These are phyloP conservation scores for Xylaria polymorpha DNA, from an alignment of 2,329 filamentous ascomycete genomes.

Conservation along the genomic window DNA sequence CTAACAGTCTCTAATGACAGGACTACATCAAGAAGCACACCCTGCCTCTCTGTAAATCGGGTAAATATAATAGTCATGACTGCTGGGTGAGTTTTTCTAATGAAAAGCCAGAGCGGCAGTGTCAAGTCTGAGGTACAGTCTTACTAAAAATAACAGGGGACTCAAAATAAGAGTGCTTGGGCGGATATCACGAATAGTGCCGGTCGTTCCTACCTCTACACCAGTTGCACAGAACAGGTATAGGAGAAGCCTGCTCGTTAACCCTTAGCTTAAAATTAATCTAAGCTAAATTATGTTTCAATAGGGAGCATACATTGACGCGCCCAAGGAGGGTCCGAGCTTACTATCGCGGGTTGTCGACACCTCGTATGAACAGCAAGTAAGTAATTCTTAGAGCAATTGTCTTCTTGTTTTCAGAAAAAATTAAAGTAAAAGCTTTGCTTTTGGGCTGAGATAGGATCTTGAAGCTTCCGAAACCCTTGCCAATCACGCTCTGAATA, in stretches of 20 bases:
- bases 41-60: slow-evolving; percentile 56
- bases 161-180: slow-evolving; percentile 56
- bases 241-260: neutral
- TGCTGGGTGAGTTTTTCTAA: slow-evolving; percentile 56
- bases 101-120: neutral
- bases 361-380: slow-evolving; percentile 62
- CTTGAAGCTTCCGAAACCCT: too few species aligned
- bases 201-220: slow-evolving; percentile 61
- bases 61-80: slow-evolving; percentile 54
- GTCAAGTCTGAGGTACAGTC: neutral
- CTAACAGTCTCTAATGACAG: slow-evolving; percentile 26
- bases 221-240: slow-evolving; percentile 59
- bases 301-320: slow-evolving; percentile 60
- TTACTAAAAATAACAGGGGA: slow-evolving; percentile 41
- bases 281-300: slow-evolving; percentile 2
- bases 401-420: too few species aligned
- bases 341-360: slow-evolving; percentile 61
- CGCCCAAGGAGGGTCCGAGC: slow-evolving; percentile 56
- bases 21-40: slow-evolving; percentile 61
- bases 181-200: slow-evolving; percentile 56
- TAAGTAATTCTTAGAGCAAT: too few species aligned
- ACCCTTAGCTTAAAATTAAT: neutral
- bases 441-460: too few species aligned
- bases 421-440: too few species aligned
- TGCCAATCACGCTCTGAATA: too few species aligned